Base-by-base conservation (phyloP, 345 rosid species). In the Pistacia vera region DNA sequence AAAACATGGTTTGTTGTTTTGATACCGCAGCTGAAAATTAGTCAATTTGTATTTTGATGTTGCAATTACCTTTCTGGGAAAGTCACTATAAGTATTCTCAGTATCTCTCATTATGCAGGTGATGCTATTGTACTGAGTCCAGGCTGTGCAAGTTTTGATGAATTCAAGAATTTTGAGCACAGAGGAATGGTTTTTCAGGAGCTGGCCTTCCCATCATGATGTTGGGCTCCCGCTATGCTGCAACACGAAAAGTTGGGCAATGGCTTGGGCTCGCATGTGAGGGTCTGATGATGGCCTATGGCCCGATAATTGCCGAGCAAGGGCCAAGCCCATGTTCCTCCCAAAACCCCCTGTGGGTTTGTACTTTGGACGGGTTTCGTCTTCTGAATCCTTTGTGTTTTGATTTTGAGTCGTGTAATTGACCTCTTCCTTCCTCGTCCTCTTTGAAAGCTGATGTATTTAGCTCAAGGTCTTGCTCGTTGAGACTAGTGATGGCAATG, bases 101-200 rank as follows among this genome's bases (percentile, higher is more conserved):
- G 2, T 14, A n/a, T 28, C 13, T 3, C 11, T 35, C 33, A 22
- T 64, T 20, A 33, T 59, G 73, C 80, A 78, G 86, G 84, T 17
- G 82, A 80, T 68, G 28, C 78, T 5, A 75, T 78, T 63, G 62
- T 83, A 60, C 76, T 80, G 38, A 80, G 84, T 78, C 81, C 86
- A 57, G 86, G 76, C 4, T 80, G 84, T 51, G 83, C 25, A 25
- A 25, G 25, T 25, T 25, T 25, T 25, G 25, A 25, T 25, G 25
- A 25, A 25, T 25, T 25, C 25, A 25, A 25, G 25, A 25, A 25
- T 25, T 25, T 25, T 25, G 25, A 25, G 81, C 83, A 83, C 12
- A 64, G 84, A 78, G 86, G 86, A 62, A 58, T 68, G 52, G 66
- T 63, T 68, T 80, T 83, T 49, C 83, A 57, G 75, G 84, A 80